Base-by-base conservation (phyloP, 768 basidiomycete genomes). In the Kwoniella bestiolae region DNA sequence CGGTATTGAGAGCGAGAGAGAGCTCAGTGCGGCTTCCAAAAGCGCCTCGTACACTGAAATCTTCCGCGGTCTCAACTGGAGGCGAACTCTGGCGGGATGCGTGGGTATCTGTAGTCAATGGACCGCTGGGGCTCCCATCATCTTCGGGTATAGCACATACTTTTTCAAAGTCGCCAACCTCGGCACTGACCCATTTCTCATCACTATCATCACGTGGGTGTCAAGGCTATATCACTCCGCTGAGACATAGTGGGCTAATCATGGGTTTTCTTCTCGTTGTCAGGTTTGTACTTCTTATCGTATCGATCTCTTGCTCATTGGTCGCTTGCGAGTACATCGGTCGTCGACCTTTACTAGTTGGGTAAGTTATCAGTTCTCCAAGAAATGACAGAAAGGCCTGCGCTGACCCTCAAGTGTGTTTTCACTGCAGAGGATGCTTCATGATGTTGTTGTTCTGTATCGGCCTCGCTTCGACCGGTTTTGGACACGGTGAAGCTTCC, bases 141-240 rank as follows among this genome's bases (percentile, higher is more conserved):
- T 71, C 21, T 71, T 71, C 44, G 25, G 62, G 38, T 71, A 71
- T 34, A n/a, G 63, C 50, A 26, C 50, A 61, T 70, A 70, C 55
- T 69, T 66, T 56, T 69, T 69, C 65, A 35, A 16, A 11, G 60
- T 69, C 59, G 64, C 59, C 51, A 57, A 57, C 21, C 63, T 69
- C 21, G 57, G 23, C 16, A 46, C n/a, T n/a, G n/a, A 69, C 44
- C 68, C 68, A 8, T 69, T 69, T 52, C 44, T 69, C 9, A 45
- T 70, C 52, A 29, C n/a, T n/a, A n/a, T n/a, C n/a, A n/a, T n/a
- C n/a, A n/a, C n/a, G n/a, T n/a, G n/a, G n/a, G n/a, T n/a, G n/a
- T n/a, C n/a, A n/a, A n/a, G n/a, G n/a, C n/a, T n/a, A n/a, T n/a
- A n/a, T n/a, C n/a, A n/a, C n/a, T n/a, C n/a, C n/a, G n/a, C n/a